phyloP scores from a whole-genome alignment of 177 flowering plant species.

The Vitis hybrid region DNA sequence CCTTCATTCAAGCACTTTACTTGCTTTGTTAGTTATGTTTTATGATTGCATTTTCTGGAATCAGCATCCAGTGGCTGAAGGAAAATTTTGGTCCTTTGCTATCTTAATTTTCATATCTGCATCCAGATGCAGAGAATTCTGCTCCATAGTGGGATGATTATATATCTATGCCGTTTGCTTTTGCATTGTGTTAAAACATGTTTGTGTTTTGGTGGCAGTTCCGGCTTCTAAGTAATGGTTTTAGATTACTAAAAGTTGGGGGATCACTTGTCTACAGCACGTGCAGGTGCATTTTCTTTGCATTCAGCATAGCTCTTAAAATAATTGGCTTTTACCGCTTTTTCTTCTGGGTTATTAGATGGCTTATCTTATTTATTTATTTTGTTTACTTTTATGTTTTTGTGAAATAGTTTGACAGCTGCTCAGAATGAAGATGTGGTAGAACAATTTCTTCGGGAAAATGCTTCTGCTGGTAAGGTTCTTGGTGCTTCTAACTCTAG shows the following conservation, averaged over 20 bases:
- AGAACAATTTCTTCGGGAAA: slow-evolving; percentile 58
- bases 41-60: background rate
- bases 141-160: background rate
- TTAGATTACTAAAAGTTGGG: slow-evolving; percentile 73
- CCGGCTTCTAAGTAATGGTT: slow-evolving; percentile 79
- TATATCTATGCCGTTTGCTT: background rate
- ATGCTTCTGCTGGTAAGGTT: slow-evolving; percentile 67
- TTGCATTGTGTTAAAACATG: background rate
- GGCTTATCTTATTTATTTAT: background rate
- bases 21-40: slow-evolving; percentile 3
- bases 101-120: too few species aligned
- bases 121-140: background rate
- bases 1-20: too few species aligned
- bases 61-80: too few species aligned
- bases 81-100: too few species aligned
- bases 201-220: slow-evolving; percentile 44
- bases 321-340: background rate
- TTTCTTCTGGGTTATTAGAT: background rate
- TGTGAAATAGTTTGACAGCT: slow-evolving; percentile 60
- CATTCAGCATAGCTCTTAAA: background rate
- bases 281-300: slow-evolving; percentile 61
- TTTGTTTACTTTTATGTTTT: slow-evolving; percentile 1
- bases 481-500: background rate
- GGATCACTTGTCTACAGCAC: slow-evolving; percentile 94
- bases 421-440: slow-evolving; percentile 91